Conservation (phyloP, 495 filamentous ascomycete genomes). For the Viridothelium virens region DNA sequence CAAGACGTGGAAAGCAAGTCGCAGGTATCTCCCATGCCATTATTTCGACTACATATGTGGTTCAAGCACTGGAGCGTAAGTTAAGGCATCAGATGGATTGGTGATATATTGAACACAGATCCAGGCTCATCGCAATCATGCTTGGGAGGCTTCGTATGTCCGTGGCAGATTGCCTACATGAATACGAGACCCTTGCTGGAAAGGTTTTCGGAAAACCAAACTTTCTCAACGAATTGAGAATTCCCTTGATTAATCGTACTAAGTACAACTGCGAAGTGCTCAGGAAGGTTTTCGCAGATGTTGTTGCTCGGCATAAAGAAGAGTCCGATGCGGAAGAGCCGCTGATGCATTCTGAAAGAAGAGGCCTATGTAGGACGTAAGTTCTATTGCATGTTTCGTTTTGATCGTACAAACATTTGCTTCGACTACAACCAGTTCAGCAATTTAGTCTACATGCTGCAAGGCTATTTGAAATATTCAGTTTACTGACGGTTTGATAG, state of each 20-base stretch:
- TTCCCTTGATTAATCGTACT: background rate
- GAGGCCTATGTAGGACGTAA: constrained; percentile 20
- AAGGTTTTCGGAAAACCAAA: constrained; percentile 20
- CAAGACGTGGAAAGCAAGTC: background rate
- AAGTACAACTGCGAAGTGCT: constrained; percentile 17
- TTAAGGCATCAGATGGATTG: background rate
- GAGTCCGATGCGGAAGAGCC: background rate
- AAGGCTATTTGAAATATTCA: too few relatives aligned
- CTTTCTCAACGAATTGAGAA: constrained; percentile 5
- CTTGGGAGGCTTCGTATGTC: constrained; percentile 25
- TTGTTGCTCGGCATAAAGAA: constrained; percentile 15
- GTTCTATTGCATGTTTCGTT: background rate
- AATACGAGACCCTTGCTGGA: constrained; percentile 18
- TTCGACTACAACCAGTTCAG: too few relatives aligned
- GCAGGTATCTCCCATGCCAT: constrained; percentile 25
- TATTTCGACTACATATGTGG: constrained; percentile 24
- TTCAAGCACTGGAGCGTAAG: constrained; percentile 24
- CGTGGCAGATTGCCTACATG: constrained; percentile 19
- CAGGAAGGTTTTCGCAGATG: constrained; percentile 20
- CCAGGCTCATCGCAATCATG: constrained; percentile 26
- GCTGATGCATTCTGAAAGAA: constrained; percentile 7
- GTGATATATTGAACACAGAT: background rate
- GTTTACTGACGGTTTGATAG: too few relatives aligned
- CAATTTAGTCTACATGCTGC: too few relatives aligned
- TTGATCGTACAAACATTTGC: too few relatives aligned